Conservation (phyloP, 108 stramenopile species). For the Parietichytrium sp. region DNA sequence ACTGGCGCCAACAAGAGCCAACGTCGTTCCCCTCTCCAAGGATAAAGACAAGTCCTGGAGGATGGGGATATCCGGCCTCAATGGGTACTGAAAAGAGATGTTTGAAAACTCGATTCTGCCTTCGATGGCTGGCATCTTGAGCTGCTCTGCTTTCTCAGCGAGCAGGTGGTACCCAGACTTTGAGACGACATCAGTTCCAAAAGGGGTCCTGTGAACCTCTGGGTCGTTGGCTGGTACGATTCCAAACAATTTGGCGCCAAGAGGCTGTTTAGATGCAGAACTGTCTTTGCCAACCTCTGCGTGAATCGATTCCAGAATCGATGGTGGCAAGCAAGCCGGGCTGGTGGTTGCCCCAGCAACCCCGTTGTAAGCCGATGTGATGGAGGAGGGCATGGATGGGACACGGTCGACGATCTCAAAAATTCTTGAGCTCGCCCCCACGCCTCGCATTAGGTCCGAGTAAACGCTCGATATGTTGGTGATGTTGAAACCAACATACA, state of each 20-base stretch:
- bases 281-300: background rate
- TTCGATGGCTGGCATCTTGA: constrained; percentile 16
- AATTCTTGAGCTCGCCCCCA: constrained; percentile 66
- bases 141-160: background rate
- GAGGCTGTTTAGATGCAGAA: background rate
- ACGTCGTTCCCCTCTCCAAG: constrained; percentile 79
- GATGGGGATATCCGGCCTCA: constrained; percentile 65
- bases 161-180: constrained; percentile 4
- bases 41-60: constrained; percentile 66
- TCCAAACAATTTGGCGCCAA: background rate
- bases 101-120: constrained; percentile 51
- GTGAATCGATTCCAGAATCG: constrained; percentile 3
- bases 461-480: constrained; percentile 68
- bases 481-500: constrained; percentile 77
- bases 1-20: constrained; percentile 85
- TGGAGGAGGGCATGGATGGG: constrained; percentile 54
- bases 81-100: constrained; percentile 42
- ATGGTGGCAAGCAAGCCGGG: background rate
- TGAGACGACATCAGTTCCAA: background rate
- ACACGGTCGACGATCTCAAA: constrained; percentile 68
- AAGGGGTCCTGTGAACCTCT: background rate
- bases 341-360: background rate
- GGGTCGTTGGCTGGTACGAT: background rate
- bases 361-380: background rate
- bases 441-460: constrained; percentile 69